Base-by-base conservation (phyloP, 2,329 filamentous ascomycete genomes). In the Monosporascus sp. region DNA sequence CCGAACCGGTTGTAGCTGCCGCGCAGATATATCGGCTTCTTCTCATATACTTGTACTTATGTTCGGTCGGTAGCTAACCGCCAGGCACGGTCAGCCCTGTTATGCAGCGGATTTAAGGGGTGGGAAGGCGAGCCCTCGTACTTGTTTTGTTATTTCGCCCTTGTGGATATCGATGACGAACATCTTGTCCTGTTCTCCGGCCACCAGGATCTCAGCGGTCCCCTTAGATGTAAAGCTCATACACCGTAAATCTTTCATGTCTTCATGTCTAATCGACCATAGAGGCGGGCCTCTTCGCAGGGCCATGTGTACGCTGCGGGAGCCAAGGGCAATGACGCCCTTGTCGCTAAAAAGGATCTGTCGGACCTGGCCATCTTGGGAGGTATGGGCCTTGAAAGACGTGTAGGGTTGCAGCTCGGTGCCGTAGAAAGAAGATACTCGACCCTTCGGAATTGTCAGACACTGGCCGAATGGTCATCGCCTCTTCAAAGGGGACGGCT, bases 161-260 rank as follows among this genome's bases (percentile, higher is more conserved):
- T 89, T 91, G 65, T 78, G 77, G 48, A 85, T 78, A 67, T 87
- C 84, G 57, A 87, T 79, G 20, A 84, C 86, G 67, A 96, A 88
- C 88, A 99, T 96, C 49, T 81, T 81, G 52, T 87, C 82, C 71
- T 99, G 94, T 60, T 87, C 83, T 47, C 94, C 94, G 47, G 91
- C 94, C 37, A 93, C 89, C 20, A 99, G 76, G 53, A 99, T 86
- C 65, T 96, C 88, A 16, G 83, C 81, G 26, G 88, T 89, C 8
- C 88, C 88, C 65, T 91, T 91, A 27, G 89, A 91, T 1, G 91
- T 95, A 68, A 96, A 97, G 68, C 88, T 93, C 91, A 97, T 97
- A 71, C 94, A 97, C 62, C 85, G 84, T 59, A 99, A 75, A 66
- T 97, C 90, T 58, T 81, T 84, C 87, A 97, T 96, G 52, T 88